These are phyloP conservation scores for Metarhizium humberi DNA, from an alignment of 2,329 filamentous ascomycete genomes.

Conservation along the genomic window DNA sequence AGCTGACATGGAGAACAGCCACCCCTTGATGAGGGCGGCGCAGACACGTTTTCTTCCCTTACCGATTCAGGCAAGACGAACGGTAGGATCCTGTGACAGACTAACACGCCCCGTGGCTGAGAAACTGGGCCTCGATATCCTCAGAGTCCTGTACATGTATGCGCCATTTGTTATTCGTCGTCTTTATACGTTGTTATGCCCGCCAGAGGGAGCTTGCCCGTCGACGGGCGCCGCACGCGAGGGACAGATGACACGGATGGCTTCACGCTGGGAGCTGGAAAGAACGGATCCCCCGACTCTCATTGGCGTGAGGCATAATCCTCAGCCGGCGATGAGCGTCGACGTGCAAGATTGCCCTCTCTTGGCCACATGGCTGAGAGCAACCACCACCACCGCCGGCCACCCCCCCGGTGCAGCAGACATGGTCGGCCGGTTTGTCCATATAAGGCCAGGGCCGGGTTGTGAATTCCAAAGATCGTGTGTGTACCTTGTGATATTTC, in stretches of 20 bases:
- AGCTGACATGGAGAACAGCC: neutral
- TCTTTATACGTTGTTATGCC: neutral
- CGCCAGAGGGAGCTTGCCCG: neutral
- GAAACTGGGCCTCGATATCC: neutral
- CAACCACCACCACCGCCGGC: neutral
- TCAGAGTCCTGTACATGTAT: neutral
- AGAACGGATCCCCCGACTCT: too few species aligned
- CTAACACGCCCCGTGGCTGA: neutral
- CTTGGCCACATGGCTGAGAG: neutral
- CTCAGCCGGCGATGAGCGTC: neutral
- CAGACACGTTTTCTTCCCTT: neutral
- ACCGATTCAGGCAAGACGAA: neutral
- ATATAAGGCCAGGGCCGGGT: neutral
- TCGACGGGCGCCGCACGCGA: neutral
- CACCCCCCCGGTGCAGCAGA: neutral
- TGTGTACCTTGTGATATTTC: neutral
- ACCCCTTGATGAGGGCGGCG: neutral
- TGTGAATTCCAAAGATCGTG: neutral
- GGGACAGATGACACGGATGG: neutral
- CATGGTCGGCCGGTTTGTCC: constrained; percentile 5
- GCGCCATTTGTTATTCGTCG: neutral
- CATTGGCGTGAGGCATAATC: neutral
- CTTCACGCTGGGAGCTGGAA: too few species aligned
- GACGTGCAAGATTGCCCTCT: neutral
- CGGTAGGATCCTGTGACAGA: neutral